Evolutionary conservation across 148 eudicot species (phyloP).

Genomic region (Diospyros kaki): DNA sequence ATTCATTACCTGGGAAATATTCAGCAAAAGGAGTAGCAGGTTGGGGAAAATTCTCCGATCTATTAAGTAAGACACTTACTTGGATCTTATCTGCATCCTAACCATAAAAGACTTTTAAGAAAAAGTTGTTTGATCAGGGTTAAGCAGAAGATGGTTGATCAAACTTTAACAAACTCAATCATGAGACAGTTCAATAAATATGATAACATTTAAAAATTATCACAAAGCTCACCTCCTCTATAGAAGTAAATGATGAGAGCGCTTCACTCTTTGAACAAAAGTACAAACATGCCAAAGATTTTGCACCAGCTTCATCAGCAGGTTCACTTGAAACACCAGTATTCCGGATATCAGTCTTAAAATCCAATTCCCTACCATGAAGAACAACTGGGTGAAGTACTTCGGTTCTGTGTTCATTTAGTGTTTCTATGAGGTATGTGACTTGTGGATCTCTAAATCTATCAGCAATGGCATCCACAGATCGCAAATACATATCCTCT

Average conservation of each 20-base stretch:
- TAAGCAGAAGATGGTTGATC: neutral
- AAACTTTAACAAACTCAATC: neutral
- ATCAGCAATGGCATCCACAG: constrained; percentile 46
- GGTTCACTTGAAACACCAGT: constrained; percentile 24
- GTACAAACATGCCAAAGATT: constrained; percentile 40
- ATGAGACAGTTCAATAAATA: neutral
- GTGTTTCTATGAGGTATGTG: constrained; percentile 51
- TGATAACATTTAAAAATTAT: neutral
- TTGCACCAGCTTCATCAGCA: constrained; percentile 29
- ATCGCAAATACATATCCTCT: constrained; percentile 37
- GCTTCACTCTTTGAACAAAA: constrained; percentile 47
- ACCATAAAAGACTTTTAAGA: constrained; percentile 23
- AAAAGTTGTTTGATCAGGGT: neutral
- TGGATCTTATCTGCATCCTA: constrained; percentile 90
- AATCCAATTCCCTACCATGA: constrained; percentile 58
- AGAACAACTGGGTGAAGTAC: constrained; percentile 46
- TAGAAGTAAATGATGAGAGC: constrained; percentile 25
- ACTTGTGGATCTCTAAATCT: constrained; percentile 60
- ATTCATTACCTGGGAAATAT: constrained; percentile 69
- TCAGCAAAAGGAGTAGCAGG: constrained; percentile 63
- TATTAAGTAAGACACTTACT: constrained; percentile 53
- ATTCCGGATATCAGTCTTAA: constrained; percentile 29
- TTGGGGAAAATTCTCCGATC: constrained; percentile 45
- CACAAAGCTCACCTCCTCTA: constrained; percentile 55
- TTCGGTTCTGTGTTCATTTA: constrained; percentile 31